Percentiles rank a stretch among this genome's conserved stretches.
These are phyloP conservation scores for Kluyveromyces wickerhamii DNA, from an alignment of 805 yeast genomes.

Conservation along the genomic window DNA sequence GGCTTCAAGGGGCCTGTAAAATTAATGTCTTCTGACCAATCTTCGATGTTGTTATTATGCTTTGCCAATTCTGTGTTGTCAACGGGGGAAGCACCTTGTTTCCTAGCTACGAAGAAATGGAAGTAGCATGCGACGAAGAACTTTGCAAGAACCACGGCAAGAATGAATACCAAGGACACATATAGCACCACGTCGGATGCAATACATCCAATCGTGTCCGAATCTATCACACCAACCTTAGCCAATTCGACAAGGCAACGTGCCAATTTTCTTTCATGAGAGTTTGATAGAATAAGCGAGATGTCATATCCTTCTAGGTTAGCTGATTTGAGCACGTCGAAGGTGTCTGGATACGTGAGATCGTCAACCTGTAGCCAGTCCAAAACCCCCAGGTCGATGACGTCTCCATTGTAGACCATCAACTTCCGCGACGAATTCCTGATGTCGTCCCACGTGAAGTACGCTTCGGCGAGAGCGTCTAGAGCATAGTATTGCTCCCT, in stretches of 20 bases:
- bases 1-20: constrained; percentile 43
- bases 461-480: constrained; percentile 62
- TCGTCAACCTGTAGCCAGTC: constrained; percentile 69
- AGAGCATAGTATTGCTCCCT: constrained; percentile 59
- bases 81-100: constrained; percentile 69
- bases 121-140: constrained; percentile 84
- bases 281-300: constrained; percentile 59
- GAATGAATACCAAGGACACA: constrained; percentile 74
- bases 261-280: constrained; percentile 61
- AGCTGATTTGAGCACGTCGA: constrained; percentile 52
- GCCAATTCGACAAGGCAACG: constrained; percentile 78
- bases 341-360: constrained; percentile 62
- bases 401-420: constrained; percentile 84
- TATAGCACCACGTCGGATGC: constrained; percentile 80
- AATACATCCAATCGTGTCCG: constrained; percentile 87
- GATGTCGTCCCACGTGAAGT: constrained; percentile 85
- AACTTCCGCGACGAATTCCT: constrained; percentile 60
- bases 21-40: constrained; percentile 70
- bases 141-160: constrained; percentile 69
- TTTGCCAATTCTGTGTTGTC: constrained; percentile 52
- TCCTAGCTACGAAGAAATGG: constrained; percentile 71
- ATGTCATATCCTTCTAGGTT: constrained; percentile 71
- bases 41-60: constrained; percentile 64
- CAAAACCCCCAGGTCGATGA: constrained; percentile 70
- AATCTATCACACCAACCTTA: constrained; percentile 84